Conservation (phyloP, 345 rosid species). For the Sonneratia alba region DNA sequence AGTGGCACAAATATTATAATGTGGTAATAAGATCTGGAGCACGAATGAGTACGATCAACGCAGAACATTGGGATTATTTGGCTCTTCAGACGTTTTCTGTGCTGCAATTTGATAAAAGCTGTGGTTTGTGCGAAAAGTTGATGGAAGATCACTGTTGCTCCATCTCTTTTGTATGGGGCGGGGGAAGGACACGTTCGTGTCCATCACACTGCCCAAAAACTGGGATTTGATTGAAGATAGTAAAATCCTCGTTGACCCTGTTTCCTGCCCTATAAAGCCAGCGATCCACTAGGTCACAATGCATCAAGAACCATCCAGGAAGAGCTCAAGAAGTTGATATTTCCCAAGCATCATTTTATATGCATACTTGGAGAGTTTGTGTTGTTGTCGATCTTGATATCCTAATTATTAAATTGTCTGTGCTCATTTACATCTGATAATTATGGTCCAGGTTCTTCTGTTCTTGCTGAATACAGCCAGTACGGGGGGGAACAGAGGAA, state of each 20-base stretch:
- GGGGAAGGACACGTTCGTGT: background rate
- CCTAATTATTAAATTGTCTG: no score
- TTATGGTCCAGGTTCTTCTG: no score
- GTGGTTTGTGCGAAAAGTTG: background rate
- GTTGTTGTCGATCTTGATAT: no score
- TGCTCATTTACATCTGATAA: no score
- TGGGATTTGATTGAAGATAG: background rate
- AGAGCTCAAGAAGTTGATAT: background rate
- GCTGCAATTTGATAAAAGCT: background rate
- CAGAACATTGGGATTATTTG: background rate
- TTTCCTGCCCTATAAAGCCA: background rate
- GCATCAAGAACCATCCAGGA: background rate
- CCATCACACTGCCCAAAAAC: background rate
- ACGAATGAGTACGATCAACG: background rate
- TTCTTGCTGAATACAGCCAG: no score
- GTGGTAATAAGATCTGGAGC: background rate
- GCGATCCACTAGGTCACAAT: background rate
- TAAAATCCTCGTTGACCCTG: background rate
- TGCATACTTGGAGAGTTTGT: no score
- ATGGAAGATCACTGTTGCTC: background rate
- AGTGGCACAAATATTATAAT: no score
- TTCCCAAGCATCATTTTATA: background rate
- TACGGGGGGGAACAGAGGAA: no score
- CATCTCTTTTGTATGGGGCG: background rate
- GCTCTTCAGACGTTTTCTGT: background rate